A percentile compares a stretch with the other conserved stretches of the same genome.
phyloP scores from a whole-genome alignment of 148 eudicot species.

The Talinum fruticosum region DNA sequence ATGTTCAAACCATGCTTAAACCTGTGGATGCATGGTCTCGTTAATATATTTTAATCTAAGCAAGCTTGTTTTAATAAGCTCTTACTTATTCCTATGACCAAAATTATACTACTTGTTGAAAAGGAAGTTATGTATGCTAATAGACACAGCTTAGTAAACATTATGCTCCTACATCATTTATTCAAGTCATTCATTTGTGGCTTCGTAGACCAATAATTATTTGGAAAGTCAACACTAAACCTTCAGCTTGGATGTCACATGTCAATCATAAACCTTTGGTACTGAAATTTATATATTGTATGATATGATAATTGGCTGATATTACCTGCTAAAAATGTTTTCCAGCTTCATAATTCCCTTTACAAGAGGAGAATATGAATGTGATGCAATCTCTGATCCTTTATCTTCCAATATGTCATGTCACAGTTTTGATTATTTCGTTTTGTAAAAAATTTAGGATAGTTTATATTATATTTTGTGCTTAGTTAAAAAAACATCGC shows the following conservation, averaged over 20 bases:
- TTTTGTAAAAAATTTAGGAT: too few relatives aligned
- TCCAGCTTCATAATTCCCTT: background rate
- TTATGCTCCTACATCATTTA: background rate
- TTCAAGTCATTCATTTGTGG: background rate
- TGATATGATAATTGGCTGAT: background rate
- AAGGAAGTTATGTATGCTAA: background rate
- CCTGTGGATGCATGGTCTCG: background rate
- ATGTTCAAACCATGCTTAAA: background rate
- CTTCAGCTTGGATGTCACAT: background rate
- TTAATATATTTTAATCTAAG: background rate
- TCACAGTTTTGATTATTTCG: background rate
- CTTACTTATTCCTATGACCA: background rate
- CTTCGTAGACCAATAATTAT: background rate
- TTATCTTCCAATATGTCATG: background rate
- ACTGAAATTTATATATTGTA: too few relatives aligned
- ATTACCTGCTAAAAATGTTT: background rate
- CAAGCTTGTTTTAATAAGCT: background rate
- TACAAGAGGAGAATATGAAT: background rate
- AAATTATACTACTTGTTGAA: background rate
- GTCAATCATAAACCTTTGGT: too few relatives aligned
- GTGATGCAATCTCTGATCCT: background rate
- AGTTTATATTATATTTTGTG: too few relatives aligned
- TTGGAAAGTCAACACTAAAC: background rate
- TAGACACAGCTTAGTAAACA: background rate
- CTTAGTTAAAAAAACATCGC: too few relatives aligned